Evolutionary conservation across 2,329 filamentous ascomycete genomes (phyloP).

Genomic region (Paecilomyces sp.): DNA sequence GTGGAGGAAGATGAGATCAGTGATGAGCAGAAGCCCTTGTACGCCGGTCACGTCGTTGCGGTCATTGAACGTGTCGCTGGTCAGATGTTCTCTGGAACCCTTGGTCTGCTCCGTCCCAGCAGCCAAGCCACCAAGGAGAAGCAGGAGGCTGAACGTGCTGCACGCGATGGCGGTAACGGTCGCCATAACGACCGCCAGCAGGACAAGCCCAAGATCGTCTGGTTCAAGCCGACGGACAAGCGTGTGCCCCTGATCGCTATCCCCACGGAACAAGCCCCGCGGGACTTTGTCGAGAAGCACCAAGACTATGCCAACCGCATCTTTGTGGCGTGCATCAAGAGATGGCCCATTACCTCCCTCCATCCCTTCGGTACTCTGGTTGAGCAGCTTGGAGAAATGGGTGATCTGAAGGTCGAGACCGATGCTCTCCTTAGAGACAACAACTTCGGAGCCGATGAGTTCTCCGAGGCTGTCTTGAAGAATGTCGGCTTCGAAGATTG

Average conservation of each 20-base stretch:
- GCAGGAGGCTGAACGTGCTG: constrained; percentile 91
- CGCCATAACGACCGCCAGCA: constrained; percentile 76
- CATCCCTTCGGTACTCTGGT: constrained; percentile 97
- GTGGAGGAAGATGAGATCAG: constrained; percentile 99
- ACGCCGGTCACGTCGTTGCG: constrained; percentile 93
- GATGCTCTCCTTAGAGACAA: constrained; percentile 96
- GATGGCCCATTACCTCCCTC: constrained; percentile 98
- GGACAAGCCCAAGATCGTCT: constrained; percentile 99
- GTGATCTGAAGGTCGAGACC: constrained; percentile 93
- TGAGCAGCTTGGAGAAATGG: constrained; percentile 95
- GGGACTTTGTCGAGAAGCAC: constrained; percentile 97
- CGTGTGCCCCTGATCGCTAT: constrained; percentile 96
- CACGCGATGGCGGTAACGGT: constrained; percentile 71
- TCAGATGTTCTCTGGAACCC: constrained; percentile 97
- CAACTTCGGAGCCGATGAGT: constrained; percentile 96
- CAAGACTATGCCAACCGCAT: constrained; percentile 96
- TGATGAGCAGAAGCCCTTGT: constrained; percentile 94
- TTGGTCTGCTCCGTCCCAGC: constrained; percentile 88
- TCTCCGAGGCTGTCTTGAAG: constrained; percentile 90
- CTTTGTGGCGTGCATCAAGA: constrained; percentile 98
- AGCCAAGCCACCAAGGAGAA: constrained; percentile 99
- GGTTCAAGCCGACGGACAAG: constrained; percentile 99
- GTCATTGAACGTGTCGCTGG: constrained; percentile 95
- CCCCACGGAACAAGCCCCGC: constrained; percentile 92
- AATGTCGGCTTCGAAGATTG: constrained; percentile 90